phyloP scores from a whole-genome alignment of 2,329 filamentous ascomycete genomes.

The Trichophyton rubrum region DNA sequence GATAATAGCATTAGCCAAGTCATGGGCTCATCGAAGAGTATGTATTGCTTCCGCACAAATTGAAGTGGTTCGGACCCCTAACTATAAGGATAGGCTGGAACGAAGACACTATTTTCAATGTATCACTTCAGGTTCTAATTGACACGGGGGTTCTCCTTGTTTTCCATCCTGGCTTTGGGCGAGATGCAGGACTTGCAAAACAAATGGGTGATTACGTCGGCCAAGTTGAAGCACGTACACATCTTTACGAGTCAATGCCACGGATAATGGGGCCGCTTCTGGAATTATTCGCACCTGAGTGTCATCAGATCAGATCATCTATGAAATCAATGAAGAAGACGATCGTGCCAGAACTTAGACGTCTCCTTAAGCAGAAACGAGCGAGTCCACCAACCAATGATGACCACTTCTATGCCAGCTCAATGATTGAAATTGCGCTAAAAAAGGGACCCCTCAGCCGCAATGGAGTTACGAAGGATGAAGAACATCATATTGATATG shows the following conservation, averaged over 20 bases:
- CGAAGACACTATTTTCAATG: not conserved
- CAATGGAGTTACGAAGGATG: not conserved
- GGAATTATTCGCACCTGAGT: not conserved
- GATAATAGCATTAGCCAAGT: not conserved
- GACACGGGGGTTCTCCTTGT: not conserved
- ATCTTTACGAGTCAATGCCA: not conserved
- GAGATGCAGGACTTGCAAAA: not conserved
- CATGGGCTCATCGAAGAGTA: not conserved
- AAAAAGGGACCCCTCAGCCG: not conserved
- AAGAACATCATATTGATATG: constrained; percentile 1
- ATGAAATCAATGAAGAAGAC: not conserved
- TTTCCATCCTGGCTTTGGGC: not conserved
- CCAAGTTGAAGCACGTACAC: not conserved
- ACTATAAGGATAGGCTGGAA: not conserved
- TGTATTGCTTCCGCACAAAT: not conserved
- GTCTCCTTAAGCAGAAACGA: not conserved
- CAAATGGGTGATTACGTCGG: not conserved
- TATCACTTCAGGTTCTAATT: not conserved
- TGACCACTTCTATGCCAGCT: not conserved
- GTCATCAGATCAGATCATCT: not conserved
- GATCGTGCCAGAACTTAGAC: not conserved
- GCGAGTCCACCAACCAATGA: not conserved
- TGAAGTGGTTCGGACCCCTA: not conserved
- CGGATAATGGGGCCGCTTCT: not conserved
- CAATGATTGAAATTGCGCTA: not conserved